phyloP scores from a whole-genome alignment of 352 stramenopile genomes.

The Blastocystis sp. region DNA sequence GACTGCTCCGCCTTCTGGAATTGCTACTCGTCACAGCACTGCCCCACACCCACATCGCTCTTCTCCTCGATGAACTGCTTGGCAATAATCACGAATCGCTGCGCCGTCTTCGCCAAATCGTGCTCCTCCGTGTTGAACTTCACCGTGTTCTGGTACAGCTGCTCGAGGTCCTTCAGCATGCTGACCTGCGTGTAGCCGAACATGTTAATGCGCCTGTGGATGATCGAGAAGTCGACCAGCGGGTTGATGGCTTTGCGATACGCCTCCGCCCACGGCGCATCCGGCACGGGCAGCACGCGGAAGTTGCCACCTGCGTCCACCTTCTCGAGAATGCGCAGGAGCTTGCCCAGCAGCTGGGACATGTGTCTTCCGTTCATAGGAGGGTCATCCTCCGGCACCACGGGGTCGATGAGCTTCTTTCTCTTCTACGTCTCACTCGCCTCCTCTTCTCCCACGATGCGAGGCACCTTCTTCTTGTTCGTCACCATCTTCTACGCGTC shows the following conservation, averaged over 20 bases:
- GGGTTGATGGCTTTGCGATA: conserved; percentile 11
- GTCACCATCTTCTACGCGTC: not conserved
- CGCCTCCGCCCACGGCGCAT: conserved; percentile 11
- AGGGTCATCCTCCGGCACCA: not conserved
- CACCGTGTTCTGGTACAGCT: conserved; percentile 55
- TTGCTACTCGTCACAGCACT: not conserved
- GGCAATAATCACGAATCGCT: not conserved
- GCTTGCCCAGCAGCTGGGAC: conserved; percentile 24
- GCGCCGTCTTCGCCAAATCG: conserved; percentile 32
- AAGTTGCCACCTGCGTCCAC: conserved; percentile 19
- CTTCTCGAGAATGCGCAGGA: not conserved
- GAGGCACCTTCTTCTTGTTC: not conserved
- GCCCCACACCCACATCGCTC: not conserved
- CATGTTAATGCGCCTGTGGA: not conserved
- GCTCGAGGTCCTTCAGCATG: conserved; percentile 29
- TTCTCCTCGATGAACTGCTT: conserved; percentile 40
- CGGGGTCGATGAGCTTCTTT: not conserved
- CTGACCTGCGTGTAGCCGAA: conserved; percentile 44
- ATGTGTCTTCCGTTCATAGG: conserved; percentile 15
- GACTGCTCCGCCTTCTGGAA: conserved; percentile 29
- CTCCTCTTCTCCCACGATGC: not conserved
- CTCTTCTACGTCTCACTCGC: not conserved
- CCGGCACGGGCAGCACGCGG: conserved; percentile 3
- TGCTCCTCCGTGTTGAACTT: conserved; percentile 32
- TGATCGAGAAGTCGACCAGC: conserved; percentile 36